These are phyloP conservation scores for Elaeis guineensis DNA, from an alignment of 176 grass and related monocot species.

Conservation along the genomic window DNA sequence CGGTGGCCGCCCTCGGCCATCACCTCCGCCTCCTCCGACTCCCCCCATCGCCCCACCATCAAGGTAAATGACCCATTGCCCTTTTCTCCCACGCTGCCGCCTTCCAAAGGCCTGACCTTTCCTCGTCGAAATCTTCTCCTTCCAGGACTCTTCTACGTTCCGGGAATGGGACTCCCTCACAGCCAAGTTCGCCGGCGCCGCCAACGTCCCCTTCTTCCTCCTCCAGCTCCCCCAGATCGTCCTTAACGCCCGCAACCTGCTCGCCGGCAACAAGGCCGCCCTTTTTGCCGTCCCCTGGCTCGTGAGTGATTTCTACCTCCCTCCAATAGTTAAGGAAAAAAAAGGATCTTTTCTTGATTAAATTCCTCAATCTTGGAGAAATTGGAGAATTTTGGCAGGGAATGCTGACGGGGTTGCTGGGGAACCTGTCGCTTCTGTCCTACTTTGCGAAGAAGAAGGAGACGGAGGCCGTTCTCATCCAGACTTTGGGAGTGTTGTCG, in stretches of 20 bases:
- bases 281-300: conserved; percentile 93
- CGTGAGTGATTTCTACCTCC: conserved; percentile 21
- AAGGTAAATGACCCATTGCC: neutral
- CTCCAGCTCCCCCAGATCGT: conserved; percentile 96
- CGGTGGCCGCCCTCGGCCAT: conserved; percentile 12
- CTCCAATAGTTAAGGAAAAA: too few species aligned
- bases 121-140: neutral
- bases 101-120: neutral
- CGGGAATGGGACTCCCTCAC: conserved; percentile 81
- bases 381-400: conserved; percentile 35
- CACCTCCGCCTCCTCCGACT: conserved; percentile 20
- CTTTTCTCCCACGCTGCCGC: neutral
- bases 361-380: neutral
- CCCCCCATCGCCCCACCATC: conserved; percentile 2
- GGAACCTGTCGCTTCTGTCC: conserved; percentile 84
- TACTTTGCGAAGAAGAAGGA: conserved; percentile 98
- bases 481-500: conserved; percentile 70
- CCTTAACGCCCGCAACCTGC: conserved; percentile 88
- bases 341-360: too few species aligned
- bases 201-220: conserved; percentile 90
- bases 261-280: conserved; percentile 77
- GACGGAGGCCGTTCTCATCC: conserved; percentile 71
- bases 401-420: conserved; percentile 92
- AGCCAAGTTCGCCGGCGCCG: conserved; percentile 59
- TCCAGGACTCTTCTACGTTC: conserved; percentile 35